phyloP scores from a whole-genome alignment of 2,329 filamentous ascomycete genomes.

The Colletotrichum spinosum region DNA sequence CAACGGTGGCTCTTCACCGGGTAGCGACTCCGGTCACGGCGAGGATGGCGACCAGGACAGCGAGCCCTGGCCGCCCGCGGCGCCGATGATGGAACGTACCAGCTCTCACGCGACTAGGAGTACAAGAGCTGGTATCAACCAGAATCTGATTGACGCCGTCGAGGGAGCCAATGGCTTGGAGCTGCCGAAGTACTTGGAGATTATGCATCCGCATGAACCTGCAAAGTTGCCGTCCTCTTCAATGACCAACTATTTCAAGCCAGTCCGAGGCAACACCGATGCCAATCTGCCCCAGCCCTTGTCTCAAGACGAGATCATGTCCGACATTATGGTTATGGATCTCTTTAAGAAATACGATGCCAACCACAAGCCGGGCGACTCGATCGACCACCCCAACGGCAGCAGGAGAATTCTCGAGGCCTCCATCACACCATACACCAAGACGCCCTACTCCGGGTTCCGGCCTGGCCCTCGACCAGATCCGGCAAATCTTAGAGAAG shows the following conservation, averaged over 20 bases:
- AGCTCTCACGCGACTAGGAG: constrained; percentile 74
- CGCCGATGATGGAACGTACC: constrained; percentile 71
- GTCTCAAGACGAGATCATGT: constrained; percentile 62
- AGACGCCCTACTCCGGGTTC: constrained; percentile 62
- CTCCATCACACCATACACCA: constrained; percentile 60
- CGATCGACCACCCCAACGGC: constrained; percentile 65
- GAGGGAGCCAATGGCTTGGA: constrained; percentile 71
- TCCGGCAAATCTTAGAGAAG: constrained; percentile 61
- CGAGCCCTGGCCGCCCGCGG: constrained; percentile 57
- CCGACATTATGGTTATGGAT: constrained; percentile 69
- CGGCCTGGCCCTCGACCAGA: constrained; percentile 58
- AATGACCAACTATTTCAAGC: constrained; percentile 69
- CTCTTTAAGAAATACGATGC: constrained; percentile 68
- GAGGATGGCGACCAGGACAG: constrained; percentile 62
- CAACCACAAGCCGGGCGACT: constrained; percentile 64
- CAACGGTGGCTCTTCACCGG: constrained; percentile 64
- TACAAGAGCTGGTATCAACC: constrained; percentile 65
- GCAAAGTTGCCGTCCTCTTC: constrained; percentile 69
- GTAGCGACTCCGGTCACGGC: constrained; percentile 64
- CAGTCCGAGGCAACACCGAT: constrained; percentile 64
- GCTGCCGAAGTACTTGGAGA: constrained; percentile 68
- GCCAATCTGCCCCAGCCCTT: constrained; percentile 67
- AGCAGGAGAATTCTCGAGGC: constrained; percentile 67
- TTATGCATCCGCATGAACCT: constrained; percentile 64
- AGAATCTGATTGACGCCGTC: constrained; percentile 69